Conservation (phyloP, 139 green algal species). For the Volvox africanus region DNA sequence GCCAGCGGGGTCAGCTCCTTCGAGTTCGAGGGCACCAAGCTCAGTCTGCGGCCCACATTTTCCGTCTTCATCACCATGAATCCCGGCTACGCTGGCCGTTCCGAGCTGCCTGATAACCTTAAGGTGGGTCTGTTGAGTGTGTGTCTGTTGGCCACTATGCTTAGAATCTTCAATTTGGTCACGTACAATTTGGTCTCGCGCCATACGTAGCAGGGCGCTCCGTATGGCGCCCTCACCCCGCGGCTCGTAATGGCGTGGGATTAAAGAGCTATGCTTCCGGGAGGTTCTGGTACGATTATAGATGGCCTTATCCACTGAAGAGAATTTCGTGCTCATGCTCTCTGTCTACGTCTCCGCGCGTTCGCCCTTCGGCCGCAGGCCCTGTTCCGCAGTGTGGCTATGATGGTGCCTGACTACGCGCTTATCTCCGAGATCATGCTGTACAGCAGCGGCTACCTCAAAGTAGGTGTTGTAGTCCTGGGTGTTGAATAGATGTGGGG, state of each 20-base stretch:
- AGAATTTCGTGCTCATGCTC: too few species aligned
- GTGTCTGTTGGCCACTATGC: too few species aligned
- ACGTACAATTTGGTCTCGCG: too few species aligned
- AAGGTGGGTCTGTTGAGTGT: constrained; percentile 65
- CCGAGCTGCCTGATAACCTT: constrained; percentile 89
- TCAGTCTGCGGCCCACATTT: constrained; percentile 78
- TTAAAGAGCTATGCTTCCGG: too few species aligned
- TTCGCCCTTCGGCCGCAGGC: constrained; percentile 24
- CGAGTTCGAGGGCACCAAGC: constrained; percentile 87
- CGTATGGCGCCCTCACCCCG: too few species aligned
- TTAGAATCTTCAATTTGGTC: too few species aligned
- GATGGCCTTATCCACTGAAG: too few species aligned
- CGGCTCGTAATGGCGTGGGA: too few species aligned
- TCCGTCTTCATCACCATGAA: constrained; percentile 94
- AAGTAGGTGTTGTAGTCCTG: background rate
- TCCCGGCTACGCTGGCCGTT: constrained; percentile 75
- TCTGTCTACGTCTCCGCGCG: too few species aligned
- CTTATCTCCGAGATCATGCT: constrained; percentile 88
- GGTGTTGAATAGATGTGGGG: too few species aligned
- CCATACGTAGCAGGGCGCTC: too few species aligned
- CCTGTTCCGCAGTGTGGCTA: constrained; percentile 80
- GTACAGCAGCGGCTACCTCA: constrained; percentile 78
- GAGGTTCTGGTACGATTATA: too few species aligned
- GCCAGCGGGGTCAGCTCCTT: constrained; percentile 76
- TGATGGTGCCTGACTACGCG: constrained; percentile 91